Percentiles rank a stretch among this genome's conserved stretches.
Conservation (phyloP, 805 yeast genomes). For the Yamadazyma laniorum region DNA sequence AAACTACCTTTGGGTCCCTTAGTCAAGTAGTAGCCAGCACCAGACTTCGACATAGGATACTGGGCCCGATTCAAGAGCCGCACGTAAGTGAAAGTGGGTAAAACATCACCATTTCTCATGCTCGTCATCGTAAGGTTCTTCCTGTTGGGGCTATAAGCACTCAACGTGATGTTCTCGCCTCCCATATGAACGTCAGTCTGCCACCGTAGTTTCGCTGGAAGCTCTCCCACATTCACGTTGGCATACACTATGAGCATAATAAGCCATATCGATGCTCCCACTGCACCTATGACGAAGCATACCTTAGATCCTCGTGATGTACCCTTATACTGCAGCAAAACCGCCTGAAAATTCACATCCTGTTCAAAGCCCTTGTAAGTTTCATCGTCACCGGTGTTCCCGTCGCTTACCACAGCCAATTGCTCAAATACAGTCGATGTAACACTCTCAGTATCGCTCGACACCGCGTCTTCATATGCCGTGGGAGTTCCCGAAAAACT, state of each 20-base stretch:
- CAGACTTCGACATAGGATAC: constrained; percentile 22
- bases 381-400: constrained; percentile 1
- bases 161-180: constrained; percentile 32
- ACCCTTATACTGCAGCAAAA: constrained; percentile 17
- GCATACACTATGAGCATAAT: constrained; percentile 10
- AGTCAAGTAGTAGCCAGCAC: constrained; percentile 32
- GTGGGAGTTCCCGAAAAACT: not conserved
- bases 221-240: constrained; percentile 7
- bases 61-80: constrained; percentile 32
- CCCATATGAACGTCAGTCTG: constrained; percentile 15
- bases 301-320: constrained; percentile 1
- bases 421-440: constrained; percentile 4
- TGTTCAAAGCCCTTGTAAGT: constrained; percentile 21
- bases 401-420: not conserved
- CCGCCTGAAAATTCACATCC: constrained; percentile 23
- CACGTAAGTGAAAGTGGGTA: constrained; percentile 16
- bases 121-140: constrained; percentile 28
- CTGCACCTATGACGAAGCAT: not conserved
- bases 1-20: constrained; percentile 12
- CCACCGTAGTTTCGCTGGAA: constrained; percentile 8
- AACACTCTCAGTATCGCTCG: constrained; percentile 1
- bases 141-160: constrained; percentile 24
- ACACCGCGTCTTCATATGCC: not conserved
- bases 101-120: constrained; percentile 23
- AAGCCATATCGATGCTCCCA: constrained; percentile 9